These are phyloP conservation scores for Berberis vulgaris DNA, from an alignment of 164 flowering plant species.

Conservation along the genomic window DNA sequence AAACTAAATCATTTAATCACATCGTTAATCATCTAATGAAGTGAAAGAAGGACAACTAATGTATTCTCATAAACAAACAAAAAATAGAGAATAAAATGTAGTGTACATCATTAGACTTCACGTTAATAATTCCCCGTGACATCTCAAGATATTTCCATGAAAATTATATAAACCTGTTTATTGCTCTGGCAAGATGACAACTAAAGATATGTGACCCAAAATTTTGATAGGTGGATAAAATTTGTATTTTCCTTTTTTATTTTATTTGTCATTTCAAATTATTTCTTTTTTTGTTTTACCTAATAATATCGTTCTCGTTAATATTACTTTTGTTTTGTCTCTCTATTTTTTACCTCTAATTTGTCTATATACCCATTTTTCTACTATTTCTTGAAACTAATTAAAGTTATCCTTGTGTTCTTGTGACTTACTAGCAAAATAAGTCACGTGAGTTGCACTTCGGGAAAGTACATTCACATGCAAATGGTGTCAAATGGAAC, in stretches of 20 bases:
- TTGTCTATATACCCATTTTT: background rate
- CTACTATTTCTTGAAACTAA: too few species aligned
- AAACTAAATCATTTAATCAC: too few species aligned
- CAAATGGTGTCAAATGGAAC: constrained; percentile 27
- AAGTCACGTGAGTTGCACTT: constrained; percentile 59
- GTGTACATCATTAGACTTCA: too few species aligned
- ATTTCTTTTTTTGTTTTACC: too few species aligned
- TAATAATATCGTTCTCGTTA: too few species aligned
- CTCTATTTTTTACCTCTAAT: background rate
- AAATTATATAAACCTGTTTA: background rate
- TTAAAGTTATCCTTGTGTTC: background rate
- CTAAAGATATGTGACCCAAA: background rate
- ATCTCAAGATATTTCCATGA: background rate
- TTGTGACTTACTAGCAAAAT: constrained; percentile 23
- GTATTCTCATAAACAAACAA: too few species aligned
- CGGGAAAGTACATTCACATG: constrained; percentile 79
- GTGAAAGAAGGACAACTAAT: too few species aligned
- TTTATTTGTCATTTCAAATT: too few species aligned
- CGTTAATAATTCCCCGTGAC: background rate
- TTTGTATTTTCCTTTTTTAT: too few species aligned
- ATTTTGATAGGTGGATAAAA: background rate
- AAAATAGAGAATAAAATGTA: too few species aligned
- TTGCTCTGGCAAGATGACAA: background rate
- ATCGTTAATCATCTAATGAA: too few species aligned
- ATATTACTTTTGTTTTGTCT: too few species aligned